Conservation (phyloP, 2,329 filamentous ascomycete genomes). For the Cladophialophora psammophila region DNA sequence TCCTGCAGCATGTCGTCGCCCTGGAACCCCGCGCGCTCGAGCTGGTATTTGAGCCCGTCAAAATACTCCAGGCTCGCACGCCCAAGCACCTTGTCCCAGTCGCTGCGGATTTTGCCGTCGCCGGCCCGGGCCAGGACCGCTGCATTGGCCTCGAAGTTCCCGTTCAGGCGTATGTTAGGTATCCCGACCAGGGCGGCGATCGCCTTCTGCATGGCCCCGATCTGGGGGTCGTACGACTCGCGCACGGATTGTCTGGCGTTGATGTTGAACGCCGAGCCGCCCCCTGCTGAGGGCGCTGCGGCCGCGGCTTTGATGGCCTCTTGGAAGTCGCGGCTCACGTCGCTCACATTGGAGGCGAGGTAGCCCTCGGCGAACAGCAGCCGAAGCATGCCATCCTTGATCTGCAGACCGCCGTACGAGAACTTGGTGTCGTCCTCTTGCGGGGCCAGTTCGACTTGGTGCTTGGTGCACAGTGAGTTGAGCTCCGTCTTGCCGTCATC, state of each 20-base stretch:
- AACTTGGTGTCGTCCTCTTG: conserved; percentile 22
- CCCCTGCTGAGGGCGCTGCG: conserved; percentile 42
- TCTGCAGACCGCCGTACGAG: conserved; percentile 28
- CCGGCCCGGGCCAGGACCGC: conserved; percentile 39
- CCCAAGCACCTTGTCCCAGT: conserved; percentile 58
- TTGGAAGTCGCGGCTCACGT: conserved; percentile 52
- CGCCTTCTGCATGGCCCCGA: conserved; percentile 51
- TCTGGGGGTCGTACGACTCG: conserved; percentile 54
- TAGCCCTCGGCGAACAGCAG: conserved; percentile 56
- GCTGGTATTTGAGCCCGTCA: conserved; percentile 20
- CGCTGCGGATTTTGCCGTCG: conserved; percentile 40
- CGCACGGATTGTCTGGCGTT: conserved; percentile 54
- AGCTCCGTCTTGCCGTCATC: conserved; percentile 55
- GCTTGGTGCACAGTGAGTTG: conserved; percentile 51
- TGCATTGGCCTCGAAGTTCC: conserved; percentile 59
- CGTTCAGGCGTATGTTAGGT: conserved; percentile 44
- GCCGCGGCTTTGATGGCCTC: conserved; percentile 57
- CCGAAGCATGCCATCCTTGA: conserved; percentile 57
- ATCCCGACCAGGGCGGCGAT: conserved; percentile 48
- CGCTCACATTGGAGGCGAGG: conserved; percentile 57
- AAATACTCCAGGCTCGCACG: conserved; percentile 47
- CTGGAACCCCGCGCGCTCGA: conserved; percentile 44
- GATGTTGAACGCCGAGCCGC: conserved; percentile 50
- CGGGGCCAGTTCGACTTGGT: conserved; percentile 18
- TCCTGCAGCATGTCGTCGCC: conserved; percentile 53